These are phyloP conservation scores for Diutina ranongensis DNA, from an alignment of 1,139 yeast genomes.

Conservation along the genomic window DNA sequence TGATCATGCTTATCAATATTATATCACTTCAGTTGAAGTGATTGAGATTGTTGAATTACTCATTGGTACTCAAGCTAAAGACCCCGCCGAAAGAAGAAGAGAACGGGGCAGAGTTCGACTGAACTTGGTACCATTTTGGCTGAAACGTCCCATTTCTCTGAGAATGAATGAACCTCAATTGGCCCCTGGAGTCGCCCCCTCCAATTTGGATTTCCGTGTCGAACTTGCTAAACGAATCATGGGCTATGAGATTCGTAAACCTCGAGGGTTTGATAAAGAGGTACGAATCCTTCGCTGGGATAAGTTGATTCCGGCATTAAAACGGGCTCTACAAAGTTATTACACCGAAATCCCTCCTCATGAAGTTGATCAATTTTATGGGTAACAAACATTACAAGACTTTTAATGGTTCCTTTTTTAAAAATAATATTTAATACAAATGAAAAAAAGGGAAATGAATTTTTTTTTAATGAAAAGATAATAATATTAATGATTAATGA, in stretches of 20 bases:
- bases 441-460: no score
- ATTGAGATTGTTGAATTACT: conserved; percentile 51
- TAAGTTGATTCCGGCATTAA: conserved; percentile 45
- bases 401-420: not conserved
- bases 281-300: conserved; percentile 54
- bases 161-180: conserved; percentile 17
- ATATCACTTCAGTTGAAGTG: conserved; percentile 56
- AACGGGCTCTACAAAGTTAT: conserved; percentile 53
- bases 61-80: conserved; percentile 35
- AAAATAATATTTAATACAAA: not conserved
- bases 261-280: conserved; percentile 59
- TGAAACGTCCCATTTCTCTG: conserved; percentile 45
- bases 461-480: no score
- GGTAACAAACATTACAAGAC: no score
- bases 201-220: conserved; percentile 34
- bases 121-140: conserved; percentile 60
- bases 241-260: conserved; percentile 53
- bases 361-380: conserved; percentile 2
- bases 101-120: conserved; percentile 56
- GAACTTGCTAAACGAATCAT: conserved; percentile 54
- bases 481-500: no score
- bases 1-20: conserved; percentile 21
- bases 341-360: conserved; percentile 38
- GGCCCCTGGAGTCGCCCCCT: conserved; percentile 7
- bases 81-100: conserved; percentile 37